Evolutionary conservation across 495 filamentous ascomycete species (phyloP).

Genomic region (Amphirosellinia nigrospora): DNA sequence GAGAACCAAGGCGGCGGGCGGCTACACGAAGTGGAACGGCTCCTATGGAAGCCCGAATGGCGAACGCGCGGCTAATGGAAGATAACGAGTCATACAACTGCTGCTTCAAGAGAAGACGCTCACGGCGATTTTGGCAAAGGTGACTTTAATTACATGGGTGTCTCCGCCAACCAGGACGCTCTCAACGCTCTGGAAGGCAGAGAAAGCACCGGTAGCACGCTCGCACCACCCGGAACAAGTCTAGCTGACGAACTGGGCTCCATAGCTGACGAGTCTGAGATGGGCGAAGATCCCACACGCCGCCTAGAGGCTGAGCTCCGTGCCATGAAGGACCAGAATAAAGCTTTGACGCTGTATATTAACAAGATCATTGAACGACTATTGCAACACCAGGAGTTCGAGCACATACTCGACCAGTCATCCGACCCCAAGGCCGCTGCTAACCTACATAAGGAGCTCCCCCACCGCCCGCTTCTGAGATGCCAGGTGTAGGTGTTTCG

Average conservation of each 20-base stretch:
- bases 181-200: slow-evolving; percentile 62
- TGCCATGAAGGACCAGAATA: slow-evolving; percentile 90
- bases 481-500: slow-evolving; percentile 57
- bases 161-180: slow-evolving; percentile 60
- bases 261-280: slow-evolving; percentile 53
- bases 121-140: slow-evolving; percentile 90
- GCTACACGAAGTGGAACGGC: slow-evolving; percentile 84
- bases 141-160: slow-evolving; percentile 74
- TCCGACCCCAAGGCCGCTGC: slow-evolving; percentile 59
- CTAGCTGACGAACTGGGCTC: slow-evolving; percentile 87
- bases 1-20: slow-evolving; percentile 89
- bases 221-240: slow-evolving; percentile 60
- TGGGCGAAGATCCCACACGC: slow-evolving; percentile 62
- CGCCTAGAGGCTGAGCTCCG: slow-evolving; percentile 80
- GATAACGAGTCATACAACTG: slow-evolving; percentile 98
- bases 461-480: slow-evolving; percentile 73
- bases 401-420: slow-evolving; percentile 84
- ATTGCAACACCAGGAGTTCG: slow-evolving; percentile 91
- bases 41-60: slow-evolving; percentile 90
- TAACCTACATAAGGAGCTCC: slow-evolving; percentile 86
- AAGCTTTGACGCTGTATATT: slow-evolving; percentile 94
- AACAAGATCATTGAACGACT: slow-evolving; percentile 97
- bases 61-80: slow-evolving; percentile 94
- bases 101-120: slow-evolving; percentile 91
- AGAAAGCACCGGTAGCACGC: slow-evolving; percentile 44